These are phyloP conservation scores for Alternaria tenuissima DNA, from an alignment of 2,329 filamentous ascomycete genomes.

Conservation along the genomic window DNA sequence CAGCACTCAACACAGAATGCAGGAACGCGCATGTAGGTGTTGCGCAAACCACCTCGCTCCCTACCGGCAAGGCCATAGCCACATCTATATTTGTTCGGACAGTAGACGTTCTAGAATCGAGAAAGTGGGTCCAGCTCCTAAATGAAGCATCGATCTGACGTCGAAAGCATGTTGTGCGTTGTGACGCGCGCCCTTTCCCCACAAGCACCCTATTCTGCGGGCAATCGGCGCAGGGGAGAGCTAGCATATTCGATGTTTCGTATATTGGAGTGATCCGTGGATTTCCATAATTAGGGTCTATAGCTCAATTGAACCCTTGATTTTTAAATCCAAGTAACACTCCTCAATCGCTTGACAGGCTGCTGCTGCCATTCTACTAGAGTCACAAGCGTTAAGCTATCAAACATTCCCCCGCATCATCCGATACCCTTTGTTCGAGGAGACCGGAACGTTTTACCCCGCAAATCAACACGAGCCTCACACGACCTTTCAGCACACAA, in stretches of 20 bases:
- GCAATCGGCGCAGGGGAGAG: constrained; percentile 4
- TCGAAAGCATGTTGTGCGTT: constrained; percentile 5
- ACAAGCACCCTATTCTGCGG: constrained; percentile 9
- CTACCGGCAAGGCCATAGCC: background rate
- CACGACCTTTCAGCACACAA: background rate
- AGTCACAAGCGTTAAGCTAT: constrained; percentile 1
- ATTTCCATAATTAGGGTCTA: constrained; percentile 3
- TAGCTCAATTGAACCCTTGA: background rate
- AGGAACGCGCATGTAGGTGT: constrained; percentile 1
- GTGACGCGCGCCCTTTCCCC: constrained; percentile 20
- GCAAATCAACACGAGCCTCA: constrained; percentile 5
- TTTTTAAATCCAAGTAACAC: background rate
- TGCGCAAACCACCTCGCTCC: background rate
- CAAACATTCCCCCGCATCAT: background rate
- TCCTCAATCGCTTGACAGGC: background rate
- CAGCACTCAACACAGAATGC: background rate
- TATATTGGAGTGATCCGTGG: constrained; percentile 2
- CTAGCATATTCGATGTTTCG: constrained; percentile 1
- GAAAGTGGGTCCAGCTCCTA: background rate
- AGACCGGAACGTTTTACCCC: constrained; percentile 6
- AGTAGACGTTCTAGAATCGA: background rate
- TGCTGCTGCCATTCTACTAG: background rate
- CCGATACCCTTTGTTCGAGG: background rate
- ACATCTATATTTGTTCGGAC: constrained; percentile 2
- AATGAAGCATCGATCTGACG: constrained; percentile 10